Evolutionary conservation across 208 protist species (phyloP), one percentile per base, ranked within the genome.

Genomic region (Leptomonas pyrrhocoris): DNA sequence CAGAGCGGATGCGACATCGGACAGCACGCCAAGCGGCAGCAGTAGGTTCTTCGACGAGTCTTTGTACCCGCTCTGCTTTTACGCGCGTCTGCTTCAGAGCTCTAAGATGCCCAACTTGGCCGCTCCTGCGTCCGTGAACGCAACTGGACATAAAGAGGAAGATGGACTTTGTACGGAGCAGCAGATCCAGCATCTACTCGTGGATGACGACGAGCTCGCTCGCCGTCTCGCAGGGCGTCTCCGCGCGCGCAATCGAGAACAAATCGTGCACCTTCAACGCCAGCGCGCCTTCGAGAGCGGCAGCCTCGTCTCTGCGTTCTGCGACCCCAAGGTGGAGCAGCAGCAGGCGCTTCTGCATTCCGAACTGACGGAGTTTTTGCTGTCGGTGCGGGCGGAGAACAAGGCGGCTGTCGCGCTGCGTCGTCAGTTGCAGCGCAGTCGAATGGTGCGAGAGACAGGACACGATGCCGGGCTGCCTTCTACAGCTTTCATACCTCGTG

Each of bases 1-100:
- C 18, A 43, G 28, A 13, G 31, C 18, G 18, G 8, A 27, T 25
- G n/a, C 18, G 1, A 23, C 34, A 2, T 19, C 43, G 40, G 31
- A 58, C 12, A 61, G 13, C 8, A 18, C 19, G 18, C 1, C 25
- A 16, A 46, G 66, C 48, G 51, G 1, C 6, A 50, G 49, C 2
- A 16, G 9, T 19, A 18, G 30, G 19, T 68, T 54, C 25, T 61
- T 76, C 48, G 81, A 90, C 43, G 65, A 54, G 11, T 23, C 53
- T 19, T 6, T 68, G 12, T 92, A 81, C 34, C 83, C 84, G 1
- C 73, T 65, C 43, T 93, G 88, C 54, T 93, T 93, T 40, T 90
- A 93, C 56, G 62, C 72, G 23, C 77, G 80, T 19, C 79, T 93
- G 72, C 58, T 60, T 1, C 65, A 49, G 21, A 34, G 40, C 21